Conservation (phyloP, 345 rosid genomes). For the Eucalyptus cloeziana region DNA sequence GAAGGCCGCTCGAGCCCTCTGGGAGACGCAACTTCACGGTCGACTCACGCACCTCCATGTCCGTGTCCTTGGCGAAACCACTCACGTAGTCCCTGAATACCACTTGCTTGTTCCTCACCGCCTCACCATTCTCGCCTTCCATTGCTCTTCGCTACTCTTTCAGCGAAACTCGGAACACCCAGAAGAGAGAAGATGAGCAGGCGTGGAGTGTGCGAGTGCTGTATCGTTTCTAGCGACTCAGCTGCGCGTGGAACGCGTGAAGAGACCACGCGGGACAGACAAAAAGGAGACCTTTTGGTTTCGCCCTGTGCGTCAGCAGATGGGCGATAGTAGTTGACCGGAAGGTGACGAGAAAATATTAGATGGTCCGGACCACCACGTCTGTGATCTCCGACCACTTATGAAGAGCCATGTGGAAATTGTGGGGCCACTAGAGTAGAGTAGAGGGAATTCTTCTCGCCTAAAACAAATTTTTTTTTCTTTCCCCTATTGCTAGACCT, state of each 20-base stretch:
- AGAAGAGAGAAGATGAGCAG: neutral
- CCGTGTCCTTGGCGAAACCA: constrained; percentile 31
- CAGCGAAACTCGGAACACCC: neutral
- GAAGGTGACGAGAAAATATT: neutral
- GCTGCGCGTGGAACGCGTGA: neutral
- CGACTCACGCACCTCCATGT: constrained; percentile 1
- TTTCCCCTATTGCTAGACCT: too few relatives aligned
- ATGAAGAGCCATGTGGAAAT: fast-evolving
- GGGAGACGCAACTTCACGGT: neutral
- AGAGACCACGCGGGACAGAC: neutral
- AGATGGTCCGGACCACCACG: fast-evolving
- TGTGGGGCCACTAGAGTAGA: too few relatives aligned
- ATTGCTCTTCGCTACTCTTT: neutral
- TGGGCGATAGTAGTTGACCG: too few relatives aligned
- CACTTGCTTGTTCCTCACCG: constrained; percentile 30
- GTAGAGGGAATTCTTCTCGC: too few relatives aligned
- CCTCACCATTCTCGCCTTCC: neutral
- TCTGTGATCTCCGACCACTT: too few relatives aligned
- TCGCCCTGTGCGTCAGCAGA: neutral
- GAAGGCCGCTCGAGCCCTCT: neutral
- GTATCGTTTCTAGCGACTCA: neutral
- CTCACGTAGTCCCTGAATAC: constrained; percentile 12
- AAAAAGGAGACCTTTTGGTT: neutral
- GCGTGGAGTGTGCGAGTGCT: neutral
- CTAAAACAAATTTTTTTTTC: too few relatives aligned